A percentile compares a stretch with the other conserved stretches of the same genome.
phyloP scores from a whole-genome alignment of 345 rosid genomes.

The Zanthoxylum bungeanum region DNA sequence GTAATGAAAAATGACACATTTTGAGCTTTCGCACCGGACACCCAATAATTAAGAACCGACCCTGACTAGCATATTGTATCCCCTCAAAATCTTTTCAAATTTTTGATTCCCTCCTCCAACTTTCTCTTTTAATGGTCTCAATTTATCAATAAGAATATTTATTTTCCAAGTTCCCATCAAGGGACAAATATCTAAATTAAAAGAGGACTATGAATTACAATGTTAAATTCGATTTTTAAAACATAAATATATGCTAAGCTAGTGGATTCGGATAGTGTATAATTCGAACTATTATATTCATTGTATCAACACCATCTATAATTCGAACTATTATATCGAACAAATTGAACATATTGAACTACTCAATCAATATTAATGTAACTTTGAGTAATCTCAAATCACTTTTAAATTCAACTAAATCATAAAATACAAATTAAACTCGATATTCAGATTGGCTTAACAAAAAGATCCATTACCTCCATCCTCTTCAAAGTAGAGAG shows the following conservation, averaged over 20 bases:
- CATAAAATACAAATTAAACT: not conserved
- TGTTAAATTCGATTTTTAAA: not conserved
- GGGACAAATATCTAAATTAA: not conserved
- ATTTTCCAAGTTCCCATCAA: not conserved
- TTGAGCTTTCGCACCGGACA: too few relatives aligned
- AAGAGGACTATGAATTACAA: not conserved
- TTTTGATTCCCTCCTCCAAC: constrained; percentile 14
- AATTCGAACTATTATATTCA: not conserved
- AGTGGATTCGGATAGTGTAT: not conserved
- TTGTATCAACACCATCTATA: not conserved
- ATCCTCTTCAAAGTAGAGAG: too few relatives aligned
- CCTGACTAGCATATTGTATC: not conserved
- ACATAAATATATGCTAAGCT: not conserved
- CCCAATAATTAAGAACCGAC: too few relatives aligned
- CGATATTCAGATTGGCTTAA: too few relatives aligned
- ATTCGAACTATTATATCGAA: not conserved
- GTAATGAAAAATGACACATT: too few relatives aligned
- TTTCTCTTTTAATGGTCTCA: not conserved
- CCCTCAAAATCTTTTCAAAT: not conserved
- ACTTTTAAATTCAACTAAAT: not conserved
- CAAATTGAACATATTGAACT: not conserved
- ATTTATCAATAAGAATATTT: not conserved
- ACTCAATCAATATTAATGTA: not conserved
- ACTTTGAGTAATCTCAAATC: not conserved
- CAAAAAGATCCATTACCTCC: too few relatives aligned